Evolutionary conservation across 495 filamentous ascomycete genomes (phyloP).

Genomic region (Hyaloscypha hepaticicola): DNA sequence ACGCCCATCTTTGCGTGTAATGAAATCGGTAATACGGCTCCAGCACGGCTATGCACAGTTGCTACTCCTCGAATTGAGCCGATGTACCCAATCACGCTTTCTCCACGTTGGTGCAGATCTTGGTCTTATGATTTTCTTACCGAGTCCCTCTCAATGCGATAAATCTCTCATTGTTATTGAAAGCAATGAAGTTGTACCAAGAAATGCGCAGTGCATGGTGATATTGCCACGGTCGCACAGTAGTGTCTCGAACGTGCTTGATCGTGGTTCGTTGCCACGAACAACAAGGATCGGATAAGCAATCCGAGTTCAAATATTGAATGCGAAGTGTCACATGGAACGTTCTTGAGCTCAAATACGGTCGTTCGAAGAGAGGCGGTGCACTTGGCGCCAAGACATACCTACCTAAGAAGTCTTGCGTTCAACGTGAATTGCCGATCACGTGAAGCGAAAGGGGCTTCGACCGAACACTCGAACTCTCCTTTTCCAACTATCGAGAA

Average conservation of each 20-base stretch:
- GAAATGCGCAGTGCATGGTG: not conserved
- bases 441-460: not conserved
- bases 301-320: no score
- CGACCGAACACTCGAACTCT: not conserved
- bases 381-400: not conserved
- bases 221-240: not conserved
- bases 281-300: not conserved
- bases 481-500: not conserved
- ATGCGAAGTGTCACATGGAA: not conserved
- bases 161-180: not conserved
- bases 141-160: not conserved
- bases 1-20: not conserved
- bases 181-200: not conserved
- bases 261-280: not conserved
- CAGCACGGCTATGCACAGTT: not conserved
- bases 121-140: constrained; percentile 5
- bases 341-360: not conserved
- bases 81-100: not conserved
- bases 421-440: not conserved
- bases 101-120: not conserved
- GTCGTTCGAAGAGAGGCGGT: not conserved
- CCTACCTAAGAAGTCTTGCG: not conserved
- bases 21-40: not conserved
- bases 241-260: not conserved
- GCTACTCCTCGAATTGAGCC: not conserved